Evolutionary conservation across 768 basidiomycete species (phyloP).

Genomic region (Suillus clintonianus): DNA sequence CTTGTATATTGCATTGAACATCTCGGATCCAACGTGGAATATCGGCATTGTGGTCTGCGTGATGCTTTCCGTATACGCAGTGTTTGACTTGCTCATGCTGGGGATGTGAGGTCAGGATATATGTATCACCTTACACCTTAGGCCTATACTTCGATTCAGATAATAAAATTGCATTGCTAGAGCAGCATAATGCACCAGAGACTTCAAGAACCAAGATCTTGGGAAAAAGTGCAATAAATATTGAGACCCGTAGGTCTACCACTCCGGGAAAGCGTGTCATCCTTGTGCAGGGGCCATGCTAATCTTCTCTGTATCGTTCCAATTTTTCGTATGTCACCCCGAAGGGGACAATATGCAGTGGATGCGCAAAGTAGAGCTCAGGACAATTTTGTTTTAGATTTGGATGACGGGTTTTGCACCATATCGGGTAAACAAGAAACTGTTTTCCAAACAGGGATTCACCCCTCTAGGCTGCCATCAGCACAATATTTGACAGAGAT

Average conservation of each 20-base stretch:
- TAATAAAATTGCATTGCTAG: no score
- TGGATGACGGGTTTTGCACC: background rate
- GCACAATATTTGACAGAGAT: no score
- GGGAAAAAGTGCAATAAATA: conserved; percentile 31
- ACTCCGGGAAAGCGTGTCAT: conserved; percentile 99
- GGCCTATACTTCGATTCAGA: no score
- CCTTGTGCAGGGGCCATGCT: conserved; percentile 99
- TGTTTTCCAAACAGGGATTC: no score
- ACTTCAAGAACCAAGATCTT: no score
- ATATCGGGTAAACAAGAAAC: background rate
- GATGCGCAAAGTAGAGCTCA: background rate
- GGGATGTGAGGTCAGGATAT: no score
- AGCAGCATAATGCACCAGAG: no score
- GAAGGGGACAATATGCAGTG: conserved; percentile 62
- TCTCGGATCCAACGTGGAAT: conserved; percentile 82
- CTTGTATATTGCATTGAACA: conserved; percentile 81
- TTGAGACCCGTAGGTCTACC: conserved; percentile 59
- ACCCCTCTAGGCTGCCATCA: no score
- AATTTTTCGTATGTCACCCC: conserved; percentile 96
- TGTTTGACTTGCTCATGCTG: no score
- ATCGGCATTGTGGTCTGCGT: no score
- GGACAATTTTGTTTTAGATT: background rate
- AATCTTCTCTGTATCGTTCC: conserved; percentile 99
- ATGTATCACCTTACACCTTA: no score
- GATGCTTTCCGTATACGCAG: no score